phyloP scores from a whole-genome alignment of 768 basidiomycete species.

The Cystoderma amianthinum region DNA sequence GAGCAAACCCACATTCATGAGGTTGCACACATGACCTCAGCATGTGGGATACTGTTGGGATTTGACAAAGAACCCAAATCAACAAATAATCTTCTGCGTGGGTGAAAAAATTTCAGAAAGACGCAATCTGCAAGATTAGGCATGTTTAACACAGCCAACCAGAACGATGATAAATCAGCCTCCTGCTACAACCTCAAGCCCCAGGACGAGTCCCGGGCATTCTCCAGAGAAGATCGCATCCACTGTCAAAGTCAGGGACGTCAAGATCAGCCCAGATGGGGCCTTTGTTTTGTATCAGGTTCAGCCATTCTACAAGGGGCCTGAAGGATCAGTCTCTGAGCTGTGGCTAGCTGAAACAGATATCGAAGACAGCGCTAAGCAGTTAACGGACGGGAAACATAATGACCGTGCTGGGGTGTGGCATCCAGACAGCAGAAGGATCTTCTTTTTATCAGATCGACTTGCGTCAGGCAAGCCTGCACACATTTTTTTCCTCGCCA shows the following conservation, averaged over 20 bases:
- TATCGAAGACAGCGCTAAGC: conserved; percentile 17
- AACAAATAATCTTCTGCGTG: too few relatives aligned
- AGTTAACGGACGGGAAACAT: conserved; percentile 17
- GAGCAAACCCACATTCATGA: too few relatives aligned
- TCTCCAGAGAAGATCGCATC: conserved; percentile 18
- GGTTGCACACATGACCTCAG: too few relatives aligned
- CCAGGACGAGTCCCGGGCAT: too few relatives aligned
- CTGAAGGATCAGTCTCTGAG: conserved; percentile 13
- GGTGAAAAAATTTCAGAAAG: too few relatives aligned
- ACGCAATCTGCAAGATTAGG: too few relatives aligned
- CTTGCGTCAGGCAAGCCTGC: conserved; percentile 17
- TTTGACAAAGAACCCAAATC: too few relatives aligned
- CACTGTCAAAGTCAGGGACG: conserved; percentile 22
- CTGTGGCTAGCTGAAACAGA: conserved; percentile 23
- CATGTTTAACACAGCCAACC: too few relatives aligned
- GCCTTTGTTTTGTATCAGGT: conserved; percentile 21
- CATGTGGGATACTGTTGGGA: too few relatives aligned
- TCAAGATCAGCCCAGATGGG: conserved; percentile 24
- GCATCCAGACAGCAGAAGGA: conserved; percentile 19
- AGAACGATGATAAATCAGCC: too few relatives aligned
- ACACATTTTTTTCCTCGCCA: conserved; percentile 12
- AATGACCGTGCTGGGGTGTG: conserved; percentile 21
- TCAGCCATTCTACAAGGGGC: conserved; percentile 19
- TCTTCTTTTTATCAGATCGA: conserved; percentile 24
- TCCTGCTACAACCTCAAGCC: too few relatives aligned